phyloP scores from a whole-genome alignment of 2,329 filamentous ascomycete species.

The Neonectria hederae region DNA sequence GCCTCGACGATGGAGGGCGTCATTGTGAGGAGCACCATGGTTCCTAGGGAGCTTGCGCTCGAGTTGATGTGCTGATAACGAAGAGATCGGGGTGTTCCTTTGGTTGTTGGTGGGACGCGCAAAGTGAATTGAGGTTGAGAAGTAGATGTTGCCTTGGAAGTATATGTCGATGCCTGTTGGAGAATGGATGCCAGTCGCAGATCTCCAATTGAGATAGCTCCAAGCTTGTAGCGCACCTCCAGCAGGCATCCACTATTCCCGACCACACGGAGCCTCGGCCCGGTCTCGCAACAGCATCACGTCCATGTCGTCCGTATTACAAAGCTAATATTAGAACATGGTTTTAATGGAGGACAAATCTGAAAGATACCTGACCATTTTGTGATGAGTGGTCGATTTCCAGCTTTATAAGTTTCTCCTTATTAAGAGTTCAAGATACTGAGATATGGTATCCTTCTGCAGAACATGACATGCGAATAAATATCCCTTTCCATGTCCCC shows the following conservation, averaged over 20 bases:
- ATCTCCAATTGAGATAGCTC: neutral
- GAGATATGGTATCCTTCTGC: neutral
- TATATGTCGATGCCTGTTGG: slow-evolving; percentile 9
- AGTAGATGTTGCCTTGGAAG: neutral
- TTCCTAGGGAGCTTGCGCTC: neutral
- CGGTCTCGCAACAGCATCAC: neutral
- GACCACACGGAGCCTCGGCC: neutral
- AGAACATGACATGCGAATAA: neutral
- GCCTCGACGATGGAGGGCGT: slow-evolving; percentile 74
- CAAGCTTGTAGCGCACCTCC: slow-evolving; percentile 1
- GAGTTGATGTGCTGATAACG: no score
- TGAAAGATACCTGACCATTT: neutral
- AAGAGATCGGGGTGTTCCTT: neutral
- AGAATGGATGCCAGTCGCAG: neutral
- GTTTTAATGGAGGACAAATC: neutral
- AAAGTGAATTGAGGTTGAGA: neutral
- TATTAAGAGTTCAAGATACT: neutral
- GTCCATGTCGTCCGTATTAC: neutral
- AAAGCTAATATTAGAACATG: neutral
- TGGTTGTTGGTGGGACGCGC: neutral
- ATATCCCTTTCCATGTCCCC: neutral
- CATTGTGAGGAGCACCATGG: slow-evolving; percentile 83
- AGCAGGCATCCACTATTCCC: slow-evolving; percentile 17
- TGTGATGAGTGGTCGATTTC: no score
- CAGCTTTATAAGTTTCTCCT: no score